Evolutionary conservation across 1,284 basidiomycete genomes (phyloP), one percentile per base, ranked within the genome.

Genomic region (Lentinula novae-zelandiae): DNA sequence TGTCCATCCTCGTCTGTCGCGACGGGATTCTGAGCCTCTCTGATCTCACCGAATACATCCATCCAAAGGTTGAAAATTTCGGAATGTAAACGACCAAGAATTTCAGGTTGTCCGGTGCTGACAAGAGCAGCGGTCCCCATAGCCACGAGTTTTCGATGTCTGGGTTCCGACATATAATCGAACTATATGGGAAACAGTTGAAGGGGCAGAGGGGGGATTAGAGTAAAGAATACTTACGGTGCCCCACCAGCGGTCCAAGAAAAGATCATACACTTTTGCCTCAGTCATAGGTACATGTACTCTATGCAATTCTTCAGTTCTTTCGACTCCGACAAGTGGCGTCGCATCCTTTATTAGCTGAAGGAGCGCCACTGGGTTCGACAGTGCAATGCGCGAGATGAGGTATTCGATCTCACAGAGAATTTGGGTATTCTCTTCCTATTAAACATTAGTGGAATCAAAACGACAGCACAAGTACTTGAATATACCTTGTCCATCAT

Each of bases 61-160:
- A 93, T 77, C 91, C 93, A 96, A 48, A 96, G 77, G 70, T 95
- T 95, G 74, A 93, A 92, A 64, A 92, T 84, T 67, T 93, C 92
- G 5, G 80, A 82, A 12, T 83, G 79, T 22, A 93, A 75, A 39
- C 89, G 81, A 50, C 83, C 76, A 17, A 93, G 79, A n/a, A 92
- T 85, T 65, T 90, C 87, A 3, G 79, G 79, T 27, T 82, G 79
- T 39, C 83, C 86, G 0, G 89, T 87, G 1, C 90, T 82, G 48
- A 91, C 85, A 5, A 93, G 78, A 36, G 80, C 78, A 6, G 89
- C 88, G 53, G 90, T 83, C 2, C 87, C 89, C 78, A 92, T 87
- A 8, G 90, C 89, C 33, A 83, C 74, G 56, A 91, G 77, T 70
- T 91, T 92, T 55, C 89, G 83, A 63, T 86, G 84, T 60, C 84